Evolutionary conservation across 2,329 filamentous ascomycete species (phyloP), one percentile per base, ranked within the genome.

Genomic region (Cladophialophora psammophila): DNA sequence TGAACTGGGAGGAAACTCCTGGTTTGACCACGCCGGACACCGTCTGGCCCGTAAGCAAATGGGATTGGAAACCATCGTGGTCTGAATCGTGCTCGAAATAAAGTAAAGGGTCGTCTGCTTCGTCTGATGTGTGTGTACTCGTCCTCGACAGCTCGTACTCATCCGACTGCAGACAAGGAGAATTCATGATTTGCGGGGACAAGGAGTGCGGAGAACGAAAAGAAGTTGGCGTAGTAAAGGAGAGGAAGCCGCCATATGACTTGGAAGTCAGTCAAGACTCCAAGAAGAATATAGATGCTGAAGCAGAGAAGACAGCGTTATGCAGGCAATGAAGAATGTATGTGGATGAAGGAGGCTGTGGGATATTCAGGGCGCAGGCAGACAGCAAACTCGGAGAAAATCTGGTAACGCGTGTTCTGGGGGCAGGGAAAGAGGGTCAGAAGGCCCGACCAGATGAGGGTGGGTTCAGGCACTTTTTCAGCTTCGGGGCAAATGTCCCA

Each of bases 81-180:
- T 61, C 60, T 13, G 52, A n/a, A 20, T 62, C 60, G 15, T 54
- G 13, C 20, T 67, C 65, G 60, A 57, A 53, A 32, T 52, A 62
- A 40, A 54, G 63, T 40, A 54, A 48, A 20, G 53, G 48, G 34
- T 59, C 52, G 18, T 70, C 68, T 45, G 31, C 20, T 10, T 65
- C 60, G 31, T 68, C 66, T 9, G 66, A 66, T n/a, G 55, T 40
- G 20, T 60, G 52, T 18, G 68, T 66, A 48, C 57, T 70, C n/a
- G 64, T 61, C 53, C 60, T 59, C 31, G 68, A 66, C 20, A 70
- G 50, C 54, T 71, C 69, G 59, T 71, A 71, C 52, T 71, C 64
- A 18, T 69, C 61, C 42, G 55, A 15, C 15, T 48, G 60, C n/a
- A 58, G 52, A 50, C 54, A 56, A 31, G 34, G 53, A 61, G 50